Evolutionary conservation across 176 grass and related monocot species (phyloP), one percentile per base, ranked within the genome.

Genomic region (Tillandsia fasciculata): DNA sequence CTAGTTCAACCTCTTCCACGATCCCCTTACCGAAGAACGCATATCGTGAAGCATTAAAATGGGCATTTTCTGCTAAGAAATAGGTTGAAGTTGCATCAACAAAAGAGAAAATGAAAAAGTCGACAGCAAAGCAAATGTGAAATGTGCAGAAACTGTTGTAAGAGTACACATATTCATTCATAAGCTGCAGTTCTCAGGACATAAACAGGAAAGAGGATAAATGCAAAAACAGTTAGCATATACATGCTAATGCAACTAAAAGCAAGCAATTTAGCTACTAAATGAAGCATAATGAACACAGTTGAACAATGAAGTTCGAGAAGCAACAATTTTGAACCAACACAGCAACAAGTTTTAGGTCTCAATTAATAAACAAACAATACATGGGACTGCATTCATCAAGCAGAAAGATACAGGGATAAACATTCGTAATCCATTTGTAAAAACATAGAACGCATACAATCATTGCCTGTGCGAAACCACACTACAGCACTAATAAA

Each of bases 21-120:
- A 26, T 67, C 78, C 83, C 81, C 54, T 77, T 86, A 26, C 87
- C 87, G 12, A 90, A 90, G 69, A 90, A 90, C 50, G 73, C 70
- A 74, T 90, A 90, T n/a, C 80, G 87, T 23, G 83, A 90, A 12
- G 87, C 87, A 77, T 90, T 76, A 80, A 90, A 90, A 42, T 58
- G 66, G 27, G 64, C 78, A 48, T 70, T 61, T 2, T 77, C 87
- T 90, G 70, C 5, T 52, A 3, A 63, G 48, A 26, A 12, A 82
- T 61, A 61, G 56, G 22, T 61, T 23, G 17, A 23, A 61, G 56
- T 61, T 61, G 8, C 15, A 61, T 61, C 22, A 61, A 23, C 2
- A 12, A 29, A 50, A 78, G 47, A 48, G 2, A 15, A 61, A 61
- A 23, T 18, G 20, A 17, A 14, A 22, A 59, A 8, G 33, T 42